A percentile compares a stretch with the other conserved stretches of the same genome.
Evolutionary conservation across 2,329 filamentous ascomycete genomes (phyloP).

Genomic region (Colletotrichum tabaci): DNA sequence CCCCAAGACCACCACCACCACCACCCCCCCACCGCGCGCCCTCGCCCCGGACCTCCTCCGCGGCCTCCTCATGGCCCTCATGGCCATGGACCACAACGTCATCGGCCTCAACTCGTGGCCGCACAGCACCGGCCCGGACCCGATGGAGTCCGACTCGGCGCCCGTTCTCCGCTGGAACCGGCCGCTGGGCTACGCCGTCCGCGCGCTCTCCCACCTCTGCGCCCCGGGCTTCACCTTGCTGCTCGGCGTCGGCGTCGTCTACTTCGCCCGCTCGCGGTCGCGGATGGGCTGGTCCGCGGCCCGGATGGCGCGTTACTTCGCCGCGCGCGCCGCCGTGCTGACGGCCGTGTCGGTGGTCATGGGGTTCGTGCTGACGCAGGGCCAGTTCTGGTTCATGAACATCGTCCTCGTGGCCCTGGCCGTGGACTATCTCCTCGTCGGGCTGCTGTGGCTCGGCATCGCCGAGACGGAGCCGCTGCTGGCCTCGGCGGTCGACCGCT

Average conservation of each 20-base stretch:
- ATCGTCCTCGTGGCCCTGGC: conserved; percentile 60
- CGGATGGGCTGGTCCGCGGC: conserved; percentile 56
- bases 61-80: conserved; percentile 60
- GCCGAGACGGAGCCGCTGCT: conserved; percentile 53
- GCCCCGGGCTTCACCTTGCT: conserved; percentile 62
- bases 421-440: conserved; percentile 61
- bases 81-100: conserved; percentile 62
- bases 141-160: conserved; percentile 54
- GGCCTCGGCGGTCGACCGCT: conserved; percentile 45
- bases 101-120: conserved; percentile 57
- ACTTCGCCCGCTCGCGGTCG: conserved; percentile 59
- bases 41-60: conserved; percentile 62
- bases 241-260: conserved; percentile 62
- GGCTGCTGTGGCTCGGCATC: conserved; percentile 58
- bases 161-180: conserved; percentile 56
- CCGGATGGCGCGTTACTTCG: conserved; percentile 57
- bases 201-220: conserved; percentile 61
- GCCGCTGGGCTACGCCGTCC: conserved; percentile 54
- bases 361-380: conserved; percentile 51
- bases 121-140: conserved; percentile 54
- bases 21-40: conserved; percentile 47
- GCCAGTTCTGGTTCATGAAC: conserved; percentile 60
- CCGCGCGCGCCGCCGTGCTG: conserved; percentile 54
- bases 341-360: conserved; percentile 51
- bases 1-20: neutral